A percentile compares a stretch with the other conserved stretches of the same genome.
Conservation (phyloP, 495 filamentous ascomycete species). For the Mycothermus thermophilus region DNA sequence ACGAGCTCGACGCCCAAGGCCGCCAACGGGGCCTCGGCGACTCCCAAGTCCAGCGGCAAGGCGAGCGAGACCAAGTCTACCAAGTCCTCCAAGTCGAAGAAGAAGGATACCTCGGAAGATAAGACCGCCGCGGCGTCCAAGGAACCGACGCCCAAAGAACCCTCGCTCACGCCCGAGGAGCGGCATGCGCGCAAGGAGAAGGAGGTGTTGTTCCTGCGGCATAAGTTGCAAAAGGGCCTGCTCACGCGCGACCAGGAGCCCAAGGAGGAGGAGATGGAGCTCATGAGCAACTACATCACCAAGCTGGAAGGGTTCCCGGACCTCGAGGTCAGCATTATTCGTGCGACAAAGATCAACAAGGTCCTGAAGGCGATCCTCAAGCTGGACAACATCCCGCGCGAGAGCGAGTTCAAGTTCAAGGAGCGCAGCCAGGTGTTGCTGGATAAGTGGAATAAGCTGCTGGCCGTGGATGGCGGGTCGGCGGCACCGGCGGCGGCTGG, state of each 20-base stretch:
- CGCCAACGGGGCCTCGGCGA: conserved; percentile 33
- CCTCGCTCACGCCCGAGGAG: conserved; percentile 36
- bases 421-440: conserved; percentile 57
- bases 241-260: conserved; percentile 67
- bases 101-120: conserved; percentile 49
- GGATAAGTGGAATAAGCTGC: conserved; percentile 66
- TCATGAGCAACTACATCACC: conserved; percentile 63
- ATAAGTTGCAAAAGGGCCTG: conserved; percentile 84
- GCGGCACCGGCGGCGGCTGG: conserved; percentile 8
- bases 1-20: conserved; percentile 38
- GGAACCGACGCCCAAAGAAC: conserved; percentile 36
- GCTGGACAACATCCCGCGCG: conserved; percentile 62
- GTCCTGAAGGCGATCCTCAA: conserved; percentile 84
- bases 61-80: conserved; percentile 39
- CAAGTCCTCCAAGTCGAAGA: conserved; percentile 50
- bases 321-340: conserved; percentile 74
- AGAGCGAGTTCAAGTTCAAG: conserved; percentile 77
- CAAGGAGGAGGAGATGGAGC: conserved; percentile 76
- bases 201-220: conserved; percentile 68
- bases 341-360: conserved; percentile 83
- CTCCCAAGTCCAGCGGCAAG: conserved; percentile 37
- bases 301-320: conserved; percentile 69
- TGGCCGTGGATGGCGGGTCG: conserved; percentile 39
- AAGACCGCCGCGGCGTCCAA: conserved; percentile 47
- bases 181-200: conserved; percentile 42